These are phyloP conservation scores for Candida nitratophila DNA, from an alignment of 805 yeast genomes.

Conservation along the genomic window DNA sequence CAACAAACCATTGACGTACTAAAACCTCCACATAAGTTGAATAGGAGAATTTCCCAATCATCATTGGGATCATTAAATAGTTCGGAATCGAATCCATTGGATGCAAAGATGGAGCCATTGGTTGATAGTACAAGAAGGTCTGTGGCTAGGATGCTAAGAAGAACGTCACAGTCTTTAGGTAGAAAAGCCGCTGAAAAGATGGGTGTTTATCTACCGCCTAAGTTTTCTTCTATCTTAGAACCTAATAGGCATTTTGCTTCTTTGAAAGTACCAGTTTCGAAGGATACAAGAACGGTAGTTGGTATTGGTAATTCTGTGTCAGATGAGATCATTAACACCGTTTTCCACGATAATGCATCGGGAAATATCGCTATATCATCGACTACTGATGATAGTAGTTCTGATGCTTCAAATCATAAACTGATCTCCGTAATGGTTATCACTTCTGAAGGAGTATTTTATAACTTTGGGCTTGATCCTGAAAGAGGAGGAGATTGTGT, in stretches of 20 bases:
- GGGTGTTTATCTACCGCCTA: constrained; percentile 83
- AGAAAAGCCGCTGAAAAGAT: constrained; percentile 79
- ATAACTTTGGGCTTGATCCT: constrained; percentile 78
- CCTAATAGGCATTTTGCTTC: constrained; percentile 94
- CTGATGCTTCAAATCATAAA: constrained; percentile 7
- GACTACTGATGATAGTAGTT: constrained; percentile 11
- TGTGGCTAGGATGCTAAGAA: constrained; percentile 66
- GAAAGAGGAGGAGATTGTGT: constrained; percentile 94
- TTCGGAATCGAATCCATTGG: constrained; percentile 8
- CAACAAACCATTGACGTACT: constrained; percentile 5
- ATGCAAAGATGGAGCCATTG: constrained; percentile 45
- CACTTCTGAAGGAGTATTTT: constrained; percentile 80
- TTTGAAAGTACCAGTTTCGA: constrained; percentile 35
- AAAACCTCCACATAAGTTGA: background rate
- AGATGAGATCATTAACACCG: constrained; percentile 17
- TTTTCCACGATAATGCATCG: constrained; percentile 8
- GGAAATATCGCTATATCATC: background rate
- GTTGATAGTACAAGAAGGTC: constrained; percentile 66
- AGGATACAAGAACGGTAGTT: constrained; percentile 39
- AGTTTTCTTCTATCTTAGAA: constrained; percentile 80
- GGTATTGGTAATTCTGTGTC: constrained; percentile 35
- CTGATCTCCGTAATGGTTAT: constrained; percentile 63
- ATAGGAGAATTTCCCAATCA: constrained; percentile 14
- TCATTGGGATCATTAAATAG: constrained; percentile 23
- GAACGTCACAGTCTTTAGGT: constrained; percentile 73